Evolutionary conservation across 75 land plant species (phyloP).

Genomic region (Cunninghamia lanceolata): DNA sequence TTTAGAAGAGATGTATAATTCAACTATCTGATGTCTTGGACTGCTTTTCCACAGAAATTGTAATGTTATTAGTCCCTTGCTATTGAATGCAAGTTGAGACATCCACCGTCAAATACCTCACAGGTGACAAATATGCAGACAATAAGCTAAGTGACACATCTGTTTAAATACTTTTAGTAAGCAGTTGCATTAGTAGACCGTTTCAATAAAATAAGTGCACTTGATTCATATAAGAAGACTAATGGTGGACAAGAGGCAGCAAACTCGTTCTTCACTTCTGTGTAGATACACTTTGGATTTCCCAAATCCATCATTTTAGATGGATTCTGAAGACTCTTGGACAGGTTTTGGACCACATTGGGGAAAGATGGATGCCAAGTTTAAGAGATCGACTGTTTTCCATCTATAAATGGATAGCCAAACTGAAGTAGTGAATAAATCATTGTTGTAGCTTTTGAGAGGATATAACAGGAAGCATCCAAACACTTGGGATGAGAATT

Average conservation of each 20-base stretch:
- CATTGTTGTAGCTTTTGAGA: neutral
- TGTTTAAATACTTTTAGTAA: neutral
- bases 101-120: neutral
- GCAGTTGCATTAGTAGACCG: neutral
- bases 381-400: neutral
- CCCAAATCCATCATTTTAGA: neutral
- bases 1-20: neutral
- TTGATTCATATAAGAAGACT: neutral
- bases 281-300: neutral
- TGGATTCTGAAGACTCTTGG: neutral
- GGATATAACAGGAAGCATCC: neutral
- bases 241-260: neutral
- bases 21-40: neutral
- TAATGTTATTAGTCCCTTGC: neutral
- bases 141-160: neutral
- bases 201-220: neutral
- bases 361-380: neutral
- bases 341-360: neutral
- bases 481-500: neutral
- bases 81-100: neutral
- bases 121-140: conserved; percentile 1
- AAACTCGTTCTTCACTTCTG: neutral
- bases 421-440: neutral
- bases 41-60: neutral
- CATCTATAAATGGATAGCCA: neutral